Percentiles rank a stretch among this genome's conserved stretches.
Conservation (phyloP, 2,329 filamentous ascomycete genomes). For the Celoporthe dispersa region DNA sequence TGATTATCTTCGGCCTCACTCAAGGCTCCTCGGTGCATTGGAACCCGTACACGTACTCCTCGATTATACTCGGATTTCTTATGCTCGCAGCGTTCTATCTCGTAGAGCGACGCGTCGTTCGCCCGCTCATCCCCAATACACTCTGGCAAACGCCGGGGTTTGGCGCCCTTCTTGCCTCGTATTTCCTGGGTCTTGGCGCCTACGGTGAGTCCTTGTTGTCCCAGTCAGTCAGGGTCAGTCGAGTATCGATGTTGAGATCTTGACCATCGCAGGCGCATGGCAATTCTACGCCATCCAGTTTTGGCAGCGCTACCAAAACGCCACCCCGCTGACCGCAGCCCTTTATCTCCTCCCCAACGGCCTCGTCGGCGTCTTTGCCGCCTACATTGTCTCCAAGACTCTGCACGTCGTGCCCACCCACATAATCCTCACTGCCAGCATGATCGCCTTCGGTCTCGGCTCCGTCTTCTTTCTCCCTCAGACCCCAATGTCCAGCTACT, state of each 20-base stretch:
- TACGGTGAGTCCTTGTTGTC: neutral
- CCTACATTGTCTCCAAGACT: constrained; percentile 49
- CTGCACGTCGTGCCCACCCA: constrained; percentile 51
- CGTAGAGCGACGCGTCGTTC: neutral
- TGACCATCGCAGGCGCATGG: constrained; percentile 36
- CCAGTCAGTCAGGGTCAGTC: too few species aligned
- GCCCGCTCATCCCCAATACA: neutral
- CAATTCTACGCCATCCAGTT: constrained; percentile 46
- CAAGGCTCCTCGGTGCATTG: constrained; percentile 7
- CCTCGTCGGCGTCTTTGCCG: constrained; percentile 48
- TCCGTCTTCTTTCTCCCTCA: constrained; percentile 34
- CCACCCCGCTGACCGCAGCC: constrained; percentile 44
- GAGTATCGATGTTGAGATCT: neutral
- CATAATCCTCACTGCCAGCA: constrained; percentile 49
- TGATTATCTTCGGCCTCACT: constrained; percentile 11
- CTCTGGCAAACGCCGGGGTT: neutral
- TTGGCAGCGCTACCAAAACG: constrained; percentile 43
- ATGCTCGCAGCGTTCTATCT: neutral
- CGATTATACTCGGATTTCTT: neutral
- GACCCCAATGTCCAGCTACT: constrained; percentile 46
- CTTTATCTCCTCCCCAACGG: constrained; percentile 51
- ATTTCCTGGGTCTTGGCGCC: neutral
- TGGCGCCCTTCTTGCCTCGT: neutral
- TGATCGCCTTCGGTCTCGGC: constrained; percentile 34
- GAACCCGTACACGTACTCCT: constrained; percentile 7